phyloP scores from a whole-genome alignment of 805 yeast species.

The Ogataea sp. region DNA sequence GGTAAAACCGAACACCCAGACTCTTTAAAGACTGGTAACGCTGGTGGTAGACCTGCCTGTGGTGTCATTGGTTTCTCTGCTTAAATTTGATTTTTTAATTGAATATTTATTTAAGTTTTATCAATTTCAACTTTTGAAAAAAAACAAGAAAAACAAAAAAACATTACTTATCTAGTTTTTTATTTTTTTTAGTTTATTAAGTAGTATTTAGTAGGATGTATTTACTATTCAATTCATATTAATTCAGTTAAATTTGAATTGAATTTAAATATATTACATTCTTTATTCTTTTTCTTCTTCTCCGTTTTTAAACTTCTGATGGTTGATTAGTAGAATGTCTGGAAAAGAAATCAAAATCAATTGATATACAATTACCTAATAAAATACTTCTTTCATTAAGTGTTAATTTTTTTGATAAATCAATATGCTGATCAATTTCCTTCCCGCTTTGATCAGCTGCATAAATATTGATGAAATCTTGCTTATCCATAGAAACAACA shows the following conservation, averaged over 20 bases:
- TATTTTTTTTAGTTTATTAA: background rate
- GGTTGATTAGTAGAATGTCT: slow-evolving; percentile 82
- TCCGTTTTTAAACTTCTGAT: too few species aligned
- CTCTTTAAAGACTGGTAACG: slow-evolving; percentile 92
- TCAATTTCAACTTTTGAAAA: background rate
- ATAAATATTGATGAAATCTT: slow-evolving; percentile 43
- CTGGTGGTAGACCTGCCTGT: slow-evolving; percentile 97
- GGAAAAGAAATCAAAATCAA: slow-evolving; percentile 96
- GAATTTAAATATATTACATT: too few species aligned
- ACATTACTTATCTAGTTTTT: background rate
- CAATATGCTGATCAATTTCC: slow-evolving; percentile 27
- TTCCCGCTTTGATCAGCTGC: slow-evolving; percentile 31
- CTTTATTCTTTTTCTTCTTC: too few species aligned
- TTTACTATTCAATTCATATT: background rate
- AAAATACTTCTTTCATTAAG: slow-evolving; percentile 81
- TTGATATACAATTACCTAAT: slow-evolving; percentile 81
- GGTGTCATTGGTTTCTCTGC: slow-evolving; percentile 86
- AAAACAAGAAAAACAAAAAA: background rate
- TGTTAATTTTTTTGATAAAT: slow-evolving; percentile 36
- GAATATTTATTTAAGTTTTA: too few species aligned
- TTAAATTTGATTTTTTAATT: too few species aligned
- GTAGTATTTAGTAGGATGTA: background rate
- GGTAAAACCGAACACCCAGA: slow-evolving; percentile 92
- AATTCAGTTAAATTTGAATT: too few species aligned
- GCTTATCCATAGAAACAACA: slow-evolving; percentile 74